phyloP scores from a whole-genome alignment of 108 stramenopile species.

The Fistulifera pelliculosa region DNA sequence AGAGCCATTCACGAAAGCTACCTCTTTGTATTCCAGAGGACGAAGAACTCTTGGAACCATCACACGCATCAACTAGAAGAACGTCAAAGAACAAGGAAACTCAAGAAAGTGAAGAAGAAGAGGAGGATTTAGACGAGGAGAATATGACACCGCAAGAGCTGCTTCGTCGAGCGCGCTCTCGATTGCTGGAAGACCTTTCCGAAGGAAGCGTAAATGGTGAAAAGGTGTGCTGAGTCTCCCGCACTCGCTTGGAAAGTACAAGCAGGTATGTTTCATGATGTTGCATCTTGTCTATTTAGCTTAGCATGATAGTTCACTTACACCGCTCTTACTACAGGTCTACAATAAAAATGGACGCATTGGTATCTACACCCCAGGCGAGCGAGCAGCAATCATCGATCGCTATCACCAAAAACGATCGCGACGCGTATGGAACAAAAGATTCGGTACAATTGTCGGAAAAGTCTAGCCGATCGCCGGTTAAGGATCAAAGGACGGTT shows the following conservation, averaged over 20 bases:
- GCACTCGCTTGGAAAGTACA: slow-evolving; percentile 77
- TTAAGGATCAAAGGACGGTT: slow-evolving; percentile 96
- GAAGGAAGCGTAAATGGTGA: slow-evolving; percentile 50
- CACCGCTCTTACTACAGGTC: slow-evolving; percentile 26
- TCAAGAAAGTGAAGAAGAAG: slow-evolving; percentile 8
- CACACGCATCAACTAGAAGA: neutral
- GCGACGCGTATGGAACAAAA: slow-evolving; percentile 95
- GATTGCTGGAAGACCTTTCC: slow-evolving; percentile 75
- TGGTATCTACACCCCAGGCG: slow-evolving; percentile 92
- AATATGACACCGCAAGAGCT: slow-evolving; percentile 57
- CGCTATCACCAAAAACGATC: slow-evolving; percentile 83
- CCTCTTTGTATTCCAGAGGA: slow-evolving; percentile 4
- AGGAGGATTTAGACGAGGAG: slow-evolving; percentile 42
- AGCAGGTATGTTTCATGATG: slow-evolving; percentile 52
- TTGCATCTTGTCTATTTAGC: neutral
- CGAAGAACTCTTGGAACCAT: neutral
- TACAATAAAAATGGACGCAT: slow-evolving; percentile 95
- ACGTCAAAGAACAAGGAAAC: slow-evolving; percentile 1
- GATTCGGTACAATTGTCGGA: slow-evolving; percentile 95
- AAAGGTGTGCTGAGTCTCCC: slow-evolving; percentile 63
- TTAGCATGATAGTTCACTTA: neutral
- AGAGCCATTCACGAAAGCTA: slow-evolving; percentile 16
- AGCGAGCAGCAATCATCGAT: slow-evolving; percentile 88
- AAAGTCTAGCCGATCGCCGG: slow-evolving; percentile 91
- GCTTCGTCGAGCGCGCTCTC: slow-evolving; percentile 58